Evolutionary conservation across 2,329 filamentous ascomycete species (phyloP).

Genomic region (Exophiala phaeomuriformis): DNA sequence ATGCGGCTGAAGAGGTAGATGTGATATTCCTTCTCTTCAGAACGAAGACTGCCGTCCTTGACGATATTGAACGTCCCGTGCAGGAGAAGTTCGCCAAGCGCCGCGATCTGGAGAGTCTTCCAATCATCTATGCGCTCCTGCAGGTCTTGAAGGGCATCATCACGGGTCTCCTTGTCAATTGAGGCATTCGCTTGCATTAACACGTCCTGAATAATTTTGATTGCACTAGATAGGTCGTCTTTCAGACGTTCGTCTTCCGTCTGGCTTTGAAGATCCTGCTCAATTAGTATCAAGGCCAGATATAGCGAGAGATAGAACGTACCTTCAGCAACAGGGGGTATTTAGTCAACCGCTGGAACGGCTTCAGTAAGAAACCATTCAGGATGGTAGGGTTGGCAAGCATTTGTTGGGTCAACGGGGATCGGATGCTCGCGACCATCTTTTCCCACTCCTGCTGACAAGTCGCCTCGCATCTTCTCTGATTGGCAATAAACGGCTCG

Average conservation of each 20-base stretch:
- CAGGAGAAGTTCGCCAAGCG: slow-evolving; percentile 82
- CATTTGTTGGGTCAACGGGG: slow-evolving; percentile 63
- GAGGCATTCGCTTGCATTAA: slow-evolving; percentile 82
- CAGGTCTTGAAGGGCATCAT: slow-evolving; percentile 76
- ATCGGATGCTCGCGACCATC: slow-evolving; percentile 60
- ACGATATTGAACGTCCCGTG: slow-evolving; percentile 88
- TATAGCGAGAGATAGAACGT: slow-evolving; percentile 28
- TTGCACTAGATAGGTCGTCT: slow-evolving; percentile 66
- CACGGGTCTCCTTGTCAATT: slow-evolving; percentile 77
- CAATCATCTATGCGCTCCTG: slow-evolving; percentile 84
- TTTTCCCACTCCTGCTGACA: slow-evolving; percentile 82
- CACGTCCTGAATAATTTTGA: slow-evolving; percentile 73
- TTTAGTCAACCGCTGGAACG: slow-evolving; percentile 90
- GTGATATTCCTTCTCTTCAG: slow-evolving; percentile 61
- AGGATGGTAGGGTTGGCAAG: slow-evolving; percentile 80
- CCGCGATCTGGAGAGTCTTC: slow-evolving; percentile 84
- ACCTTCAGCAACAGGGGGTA: slow-evolving; percentile 87
- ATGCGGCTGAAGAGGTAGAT: slow-evolving; percentile 97
- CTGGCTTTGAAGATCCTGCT: slow-evolving; percentile 77
- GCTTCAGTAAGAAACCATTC: slow-evolving; percentile 89
- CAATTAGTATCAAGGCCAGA: slow-evolving; percentile 4
- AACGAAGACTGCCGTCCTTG: slow-evolving; percentile 51
- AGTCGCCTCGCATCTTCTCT: slow-evolving; percentile 79
- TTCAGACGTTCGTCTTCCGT: slow-evolving; percentile 64
- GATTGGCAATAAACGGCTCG: slow-evolving; percentile 94